Base-by-base conservation (phyloP, 306 rosid genomes). In the Canavalia ensiformis region DNA sequence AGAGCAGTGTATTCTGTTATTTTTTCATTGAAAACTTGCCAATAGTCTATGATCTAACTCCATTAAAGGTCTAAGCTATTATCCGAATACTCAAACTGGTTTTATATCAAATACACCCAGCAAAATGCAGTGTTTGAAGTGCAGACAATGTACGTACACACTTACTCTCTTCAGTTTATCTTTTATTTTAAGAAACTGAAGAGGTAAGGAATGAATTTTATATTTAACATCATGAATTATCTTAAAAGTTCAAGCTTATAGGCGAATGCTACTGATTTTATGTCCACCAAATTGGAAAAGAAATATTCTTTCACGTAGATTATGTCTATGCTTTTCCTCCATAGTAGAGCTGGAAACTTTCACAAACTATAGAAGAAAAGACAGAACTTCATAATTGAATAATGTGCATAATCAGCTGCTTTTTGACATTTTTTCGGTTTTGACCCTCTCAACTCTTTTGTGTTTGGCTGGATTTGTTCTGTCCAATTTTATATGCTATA, bases 371-470 rank as follows among this genome's bases (percentile, higher is more conserved):
- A 52, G 29, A 52, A 4, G 5, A 8, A 1, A 46, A 46, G 4
- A 2, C 4, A 18, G 25, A 18, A 18, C 6, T 46, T 4, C 1
- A 5, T 25, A 37, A 2, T 18, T 66, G 51, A 67, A 44, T 18
- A 67, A 67, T 67, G 7, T 39, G 10, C 50, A 41, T 41, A n/a
- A 39, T 44, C 12, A 37, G 49, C 72, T 66, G 35, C 72, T 42
- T 63, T 39, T 13, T 42, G 72, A 42, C 18, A 67, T 45, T 8
- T 28, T 68, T 35, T 33, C 7, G 74, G 74, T 63, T 64, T 29
- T 30, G 42, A 62, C 28, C 18, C 42, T 7, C 35, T 44, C 18
- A 7, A 3, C 73, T 5, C 29, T 18, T 58, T 29, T 67, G 72
- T 41, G 73, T 46, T 44, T 67, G 55, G 39, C 35, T 44, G 37